Base-by-base conservation (phyloP, 192 early-diverging fungal genomes). In the Linnemannia schmuckeri region DNA sequence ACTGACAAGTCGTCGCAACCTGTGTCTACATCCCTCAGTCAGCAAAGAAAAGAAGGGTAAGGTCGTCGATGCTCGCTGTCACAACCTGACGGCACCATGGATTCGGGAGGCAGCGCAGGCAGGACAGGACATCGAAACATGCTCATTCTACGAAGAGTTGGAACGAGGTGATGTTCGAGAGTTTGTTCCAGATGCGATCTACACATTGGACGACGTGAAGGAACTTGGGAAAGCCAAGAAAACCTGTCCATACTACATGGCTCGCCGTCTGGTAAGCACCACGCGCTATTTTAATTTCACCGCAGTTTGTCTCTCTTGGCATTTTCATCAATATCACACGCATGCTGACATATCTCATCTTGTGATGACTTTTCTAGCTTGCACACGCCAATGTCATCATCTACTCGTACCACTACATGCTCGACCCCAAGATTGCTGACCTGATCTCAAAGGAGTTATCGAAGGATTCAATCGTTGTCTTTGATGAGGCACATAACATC, bases 401-500 rank as follows among this genome's bases (percentile, higher is more conserved):
- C 52, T 99, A 99, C 90, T 97, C 96, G 78, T 99, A 99, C 83
- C 98, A 99, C 83, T 99, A 99, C 82, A 93, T 99, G 90, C 90
- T 99, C n/a, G 99, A 99, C 88, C 99, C 99, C 30, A 99, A 99
- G 89, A 98, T 99, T 3, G 99, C 99, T 9, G 98, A 99, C 54
- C 82, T 99, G 72, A 97, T 99, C 42, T 99, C 98, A 7, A 97
- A 96, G 88, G 98, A 99, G 83, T 80, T 99, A 71, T 95, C 96
- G 46, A 96, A 95, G 87, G 96, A 99, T 70, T 94, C 95, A 49
- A 99, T 99, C 71, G 95, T 99, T n/a, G 96, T 99, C 0, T 99
- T 99, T 91, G 99, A 99, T 89, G 99, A 99, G 87, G 99, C 99
- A 1, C 98, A 99, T 91, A 99, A 99, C 84, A 99, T 99, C 77